These are phyloP conservation scores for Linnemannia schmuckeri DNA, from an alignment of 192 early-diverging fungal species.

Conservation along the genomic window DNA sequence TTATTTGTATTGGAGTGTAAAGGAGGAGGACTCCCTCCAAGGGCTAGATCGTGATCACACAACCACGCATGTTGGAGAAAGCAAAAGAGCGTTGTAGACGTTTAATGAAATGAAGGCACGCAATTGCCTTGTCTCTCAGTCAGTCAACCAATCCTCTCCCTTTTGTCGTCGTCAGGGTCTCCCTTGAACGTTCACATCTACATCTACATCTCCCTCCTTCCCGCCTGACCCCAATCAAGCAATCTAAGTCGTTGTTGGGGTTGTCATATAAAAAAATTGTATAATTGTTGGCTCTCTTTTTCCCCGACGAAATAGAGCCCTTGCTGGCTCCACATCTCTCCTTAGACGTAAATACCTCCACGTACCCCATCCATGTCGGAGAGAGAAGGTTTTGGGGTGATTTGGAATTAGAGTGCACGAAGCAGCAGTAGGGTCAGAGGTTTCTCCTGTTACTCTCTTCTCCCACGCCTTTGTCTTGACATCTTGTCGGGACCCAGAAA, in stretches of 20 bases:
- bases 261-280: not conserved
- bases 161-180: not conserved
- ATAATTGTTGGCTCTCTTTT: slow-evolving; percentile 1
- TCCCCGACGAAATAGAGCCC: not conserved
- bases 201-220: not conserved
- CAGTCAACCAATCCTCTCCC: not conserved
- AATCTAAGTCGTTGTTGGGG: not conserved
- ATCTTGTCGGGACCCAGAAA: not conserved
- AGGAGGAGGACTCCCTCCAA: not conserved
- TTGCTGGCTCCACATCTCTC: not conserved
- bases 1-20: not conserved
- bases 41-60: not conserved
- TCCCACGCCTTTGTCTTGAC: not conserved
- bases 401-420: not conserved
- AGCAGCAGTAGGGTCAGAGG: not conserved
- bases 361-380: not conserved
- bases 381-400: not conserved
- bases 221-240: not conserved
- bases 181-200: not conserved
- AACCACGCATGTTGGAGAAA: not conserved
- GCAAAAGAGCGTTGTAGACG: not conserved
- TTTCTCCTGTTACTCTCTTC: not conserved
- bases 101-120: not conserved
- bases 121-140: not conserved
- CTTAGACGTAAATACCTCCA: not conserved